These are phyloP conservation scores for Karstenula rhodostoma DNA, from an alignment of 2,329 filamentous ascomycete genomes.

Conservation along the genomic window DNA sequence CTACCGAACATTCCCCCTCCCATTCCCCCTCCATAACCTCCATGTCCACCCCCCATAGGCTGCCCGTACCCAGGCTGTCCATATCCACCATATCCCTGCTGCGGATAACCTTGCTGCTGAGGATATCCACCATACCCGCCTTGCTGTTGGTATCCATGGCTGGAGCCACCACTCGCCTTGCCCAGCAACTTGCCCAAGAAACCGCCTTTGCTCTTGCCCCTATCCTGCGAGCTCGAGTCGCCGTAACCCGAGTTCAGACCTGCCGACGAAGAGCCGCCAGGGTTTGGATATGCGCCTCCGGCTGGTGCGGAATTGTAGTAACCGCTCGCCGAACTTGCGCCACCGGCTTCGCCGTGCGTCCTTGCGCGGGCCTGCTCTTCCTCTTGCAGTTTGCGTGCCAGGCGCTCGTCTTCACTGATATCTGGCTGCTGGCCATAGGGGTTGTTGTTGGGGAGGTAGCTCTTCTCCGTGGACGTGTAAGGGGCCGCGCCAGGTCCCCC, in stretches of 20 bases:
- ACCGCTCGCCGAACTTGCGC: background rate
- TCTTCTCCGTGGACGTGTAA: slow-evolving; percentile 54
- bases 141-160: slow-evolving; percentile 46
- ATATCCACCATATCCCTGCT: slow-evolving; percentile 22
- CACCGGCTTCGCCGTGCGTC: slow-evolving; percentile 27
- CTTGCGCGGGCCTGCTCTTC: slow-evolving; percentile 75
- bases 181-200: slow-evolving; percentile 63
- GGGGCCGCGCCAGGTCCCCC: slow-evolving; percentile 50
- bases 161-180: slow-evolving; percentile 45
- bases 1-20: slow-evolving; percentile 37
- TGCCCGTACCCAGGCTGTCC: slow-evolving; percentile 25
- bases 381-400: slow-evolving; percentile 80
- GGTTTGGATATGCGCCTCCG: slow-evolving; percentile 27
- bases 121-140: slow-evolving; percentile 31
- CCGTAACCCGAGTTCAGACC: slow-evolving; percentile 14
- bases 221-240: slow-evolving; percentile 21
- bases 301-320: background rate
- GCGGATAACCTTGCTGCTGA: slow-evolving; percentile 33
- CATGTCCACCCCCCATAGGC: slow-evolving; percentile 34
- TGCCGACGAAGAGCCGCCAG: slow-evolving; percentile 21
- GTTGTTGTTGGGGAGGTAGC: slow-evolving; percentile 68
- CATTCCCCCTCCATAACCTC: slow-evolving; percentile 30
- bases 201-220: slow-evolving; percentile 51
- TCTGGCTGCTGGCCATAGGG: slow-evolving; percentile 62
- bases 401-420: slow-evolving; percentile 72